These are phyloP conservation scores for Encephalitozoon cuniculi DNA, from an alignment of 371 early-diverging fungal genomes.

Conservation along the genomic window DNA sequence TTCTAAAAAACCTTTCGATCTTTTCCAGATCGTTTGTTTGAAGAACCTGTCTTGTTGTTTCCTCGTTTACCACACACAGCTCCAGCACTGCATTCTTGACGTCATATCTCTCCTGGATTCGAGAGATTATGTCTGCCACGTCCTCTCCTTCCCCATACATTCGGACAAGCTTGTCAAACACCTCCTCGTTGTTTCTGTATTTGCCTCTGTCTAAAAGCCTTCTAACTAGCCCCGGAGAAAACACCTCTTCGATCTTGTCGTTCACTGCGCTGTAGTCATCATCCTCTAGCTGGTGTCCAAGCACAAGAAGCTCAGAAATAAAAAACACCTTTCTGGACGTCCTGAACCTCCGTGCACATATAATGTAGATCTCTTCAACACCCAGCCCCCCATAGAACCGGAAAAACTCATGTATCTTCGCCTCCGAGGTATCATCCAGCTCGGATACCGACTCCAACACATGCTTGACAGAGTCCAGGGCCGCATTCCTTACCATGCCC, in stretches of 20 bases:
- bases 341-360: background rate
- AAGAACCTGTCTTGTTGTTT: background rate
- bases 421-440: background rate
- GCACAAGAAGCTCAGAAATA: background rate
- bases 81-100: background rate
- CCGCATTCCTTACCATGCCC: background rate
- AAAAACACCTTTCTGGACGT: background rate
- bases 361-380: background rate
- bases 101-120: background rate
- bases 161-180: background rate
- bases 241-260: background rate
- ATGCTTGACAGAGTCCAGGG: background rate
- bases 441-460: background rate
- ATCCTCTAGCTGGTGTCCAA: background rate
- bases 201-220: background rate
- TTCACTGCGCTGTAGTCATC: background rate
- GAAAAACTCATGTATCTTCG: background rate
- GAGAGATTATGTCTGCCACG: background rate
- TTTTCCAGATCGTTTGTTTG: background rate
- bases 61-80: background rate
- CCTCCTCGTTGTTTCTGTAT: background rate
- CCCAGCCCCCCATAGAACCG: background rate
- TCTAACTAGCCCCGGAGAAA: background rate
- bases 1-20: background rate
- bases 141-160: slow-evolving; percentile 13